phyloP scores from a whole-genome alignment of 495 filamentous ascomycete species.

The Penicillium maclennaniae region DNA sequence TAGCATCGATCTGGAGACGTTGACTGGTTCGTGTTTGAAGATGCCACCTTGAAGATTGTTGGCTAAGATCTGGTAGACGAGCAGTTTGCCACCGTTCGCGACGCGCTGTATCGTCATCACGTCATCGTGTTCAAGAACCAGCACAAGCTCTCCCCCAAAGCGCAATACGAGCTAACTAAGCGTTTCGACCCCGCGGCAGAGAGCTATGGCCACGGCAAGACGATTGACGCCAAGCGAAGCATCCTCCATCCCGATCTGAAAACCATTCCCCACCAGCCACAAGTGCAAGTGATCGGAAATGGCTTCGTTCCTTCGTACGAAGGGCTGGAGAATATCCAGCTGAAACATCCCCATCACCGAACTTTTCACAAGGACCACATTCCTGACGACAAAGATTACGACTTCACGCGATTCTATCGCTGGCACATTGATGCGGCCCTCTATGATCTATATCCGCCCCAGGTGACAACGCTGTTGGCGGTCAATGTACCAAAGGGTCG shows the following conservation, averaged over 20 bases:
- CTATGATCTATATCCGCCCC: constrained; percentile 66
- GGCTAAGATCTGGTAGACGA: constrained; percentile 36
- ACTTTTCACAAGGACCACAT: constrained; percentile 66
- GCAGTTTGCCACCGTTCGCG: constrained; percentile 55
- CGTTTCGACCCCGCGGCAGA: constrained; percentile 63
- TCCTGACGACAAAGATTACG: constrained; percentile 58
- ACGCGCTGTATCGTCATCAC: constrained; percentile 58
- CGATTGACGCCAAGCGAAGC: constrained; percentile 60
- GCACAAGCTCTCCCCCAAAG: constrained; percentile 53
- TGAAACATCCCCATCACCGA: constrained; percentile 70
- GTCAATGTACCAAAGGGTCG: constrained; percentile 62
- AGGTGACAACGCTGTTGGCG: constrained; percentile 65
- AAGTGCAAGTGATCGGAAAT: constrained; percentile 77
- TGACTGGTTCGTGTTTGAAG: constrained; percentile 39
- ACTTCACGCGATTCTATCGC: constrained; percentile 68
- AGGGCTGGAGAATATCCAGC: constrained; percentile 59
- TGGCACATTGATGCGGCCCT: constrained; percentile 79
- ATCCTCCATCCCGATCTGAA: constrained; percentile 75
- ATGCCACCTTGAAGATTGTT: neutral
- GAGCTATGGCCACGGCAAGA: constrained; percentile 70
- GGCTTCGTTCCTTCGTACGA: constrained; percentile 62
- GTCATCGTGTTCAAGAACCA: constrained; percentile 69
- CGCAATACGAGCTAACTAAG: constrained; percentile 66
- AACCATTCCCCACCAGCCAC: constrained; percentile 72
- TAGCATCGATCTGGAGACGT: constrained; percentile 54